These are phyloP conservation scores for Magnolia officinalis DNA, from an alignment of 164 flowering plant species.

Conservation along the genomic window DNA sequence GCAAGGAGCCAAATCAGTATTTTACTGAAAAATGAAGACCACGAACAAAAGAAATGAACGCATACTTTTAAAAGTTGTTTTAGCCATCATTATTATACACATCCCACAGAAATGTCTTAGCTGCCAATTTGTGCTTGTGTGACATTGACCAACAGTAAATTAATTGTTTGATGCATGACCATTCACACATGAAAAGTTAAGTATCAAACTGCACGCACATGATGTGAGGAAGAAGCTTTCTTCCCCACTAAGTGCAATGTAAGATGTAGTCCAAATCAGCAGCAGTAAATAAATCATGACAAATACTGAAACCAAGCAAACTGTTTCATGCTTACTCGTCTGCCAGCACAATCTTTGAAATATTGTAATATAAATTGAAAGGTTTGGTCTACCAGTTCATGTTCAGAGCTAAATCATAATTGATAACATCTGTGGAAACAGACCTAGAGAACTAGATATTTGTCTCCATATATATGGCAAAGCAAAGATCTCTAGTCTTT, in stretches of 20 bases:
- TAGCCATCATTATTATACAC: neutral
- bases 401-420: too few relatives aligned
- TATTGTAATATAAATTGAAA: too few relatives aligned
- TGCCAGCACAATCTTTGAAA: too few relatives aligned
- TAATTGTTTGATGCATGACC: neutral
- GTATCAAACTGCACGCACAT: neutral
- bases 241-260: neutral
- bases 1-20: conserved; percentile 15
- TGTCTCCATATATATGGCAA: too few relatives aligned
- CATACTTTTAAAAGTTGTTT: neutral
- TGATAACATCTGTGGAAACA: too few relatives aligned
- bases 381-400: too few relatives aligned
- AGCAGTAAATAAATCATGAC: too few relatives aligned
- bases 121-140: neutral
- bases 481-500: too few relatives aligned
- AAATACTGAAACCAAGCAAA: too few relatives aligned
- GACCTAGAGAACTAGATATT: too few relatives aligned
- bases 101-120: neutral
- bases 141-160: neutral
- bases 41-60: neutral
- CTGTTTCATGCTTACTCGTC: too few relatives aligned
- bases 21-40: neutral
- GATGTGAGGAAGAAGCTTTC: neutral
- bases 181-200: neutral
- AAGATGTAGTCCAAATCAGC: too few relatives aligned